Evolutionary conservation across 176 grass and related monocot genomes (phyloP), one percentile per base, ranked within the genome.

Genomic region (Metroxylon sagu): DNA sequence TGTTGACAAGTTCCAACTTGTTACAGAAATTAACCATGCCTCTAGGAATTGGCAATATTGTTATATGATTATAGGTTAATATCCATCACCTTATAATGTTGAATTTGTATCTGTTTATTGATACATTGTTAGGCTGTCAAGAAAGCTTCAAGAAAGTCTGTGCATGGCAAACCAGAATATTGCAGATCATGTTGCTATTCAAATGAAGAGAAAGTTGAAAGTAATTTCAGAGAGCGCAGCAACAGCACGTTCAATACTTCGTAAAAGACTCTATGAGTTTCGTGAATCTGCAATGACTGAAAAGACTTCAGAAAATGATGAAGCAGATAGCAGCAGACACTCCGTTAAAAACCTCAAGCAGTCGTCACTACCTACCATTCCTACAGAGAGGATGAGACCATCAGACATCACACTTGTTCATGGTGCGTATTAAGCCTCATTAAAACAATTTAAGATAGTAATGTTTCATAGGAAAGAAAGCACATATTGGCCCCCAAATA

Each of bases 201-300:
- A 85, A 29, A 85, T 73, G 49, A 89, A 76, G 54, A 81, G 86
- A 65, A 89, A 82, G 68, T 56, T 35, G 0, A 81, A 69, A 73
- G 86, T 74, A 73, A 28, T 89, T 39, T 82, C 62, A 4, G 86
- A 89, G 49, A 79, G 62, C 62, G 82, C 74, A 16, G 74, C 80
- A 62, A 71, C 76, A 68, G 86, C 86, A 49, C 82, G 74, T 64
- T 79, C 82, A 28, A 67, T 82, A 52, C 77, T 89, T 53, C 86
- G 72, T 29, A 81, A 69, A 27, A 89, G 79, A 63, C 66, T 82
- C 73, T 81, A 82, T 21, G 67, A 85, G 63, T 61, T 66, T 18
- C 79, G 73, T 50, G 82, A 89, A 72, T 75, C 72, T 65, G 69
- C 83, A 29, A 70, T 81, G 48, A 50, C 74, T 56, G 71, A 82